A percentile compares a stretch with the other conserved stretches of the same genome.
Evolutionary conservation across 2,329 filamentous ascomycete genomes (phyloP).

Genomic region (Fusarium sp.): DNA sequence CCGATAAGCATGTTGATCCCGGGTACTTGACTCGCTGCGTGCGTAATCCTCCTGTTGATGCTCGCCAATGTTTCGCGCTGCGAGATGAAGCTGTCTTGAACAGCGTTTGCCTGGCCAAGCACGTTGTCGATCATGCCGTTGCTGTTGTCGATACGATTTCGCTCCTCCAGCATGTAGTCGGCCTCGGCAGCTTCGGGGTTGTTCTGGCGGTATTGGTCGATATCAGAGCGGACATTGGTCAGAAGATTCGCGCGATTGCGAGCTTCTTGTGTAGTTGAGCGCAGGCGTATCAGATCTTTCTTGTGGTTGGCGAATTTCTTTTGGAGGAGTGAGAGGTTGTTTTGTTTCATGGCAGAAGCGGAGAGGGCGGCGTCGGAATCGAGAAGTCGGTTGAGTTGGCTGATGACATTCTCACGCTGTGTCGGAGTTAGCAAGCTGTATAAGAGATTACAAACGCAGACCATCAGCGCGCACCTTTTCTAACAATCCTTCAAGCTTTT

Average conservation of each 20-base stretch:
- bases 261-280: conserved; percentile 77
- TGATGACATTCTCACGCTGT: conserved; percentile 84
- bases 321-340: conserved; percentile 90
- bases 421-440: conserved; percentile 23
- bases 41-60: conserved; percentile 90
- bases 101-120: conserved; percentile 93
- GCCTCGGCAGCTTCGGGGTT: conserved; percentile 88
- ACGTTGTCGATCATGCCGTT: conserved; percentile 91
- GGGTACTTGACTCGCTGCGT: conserved; percentile 90
- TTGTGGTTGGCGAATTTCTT: conserved; percentile 91
- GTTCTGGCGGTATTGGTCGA: conserved; percentile 84
- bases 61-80: conserved; percentile 89
- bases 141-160: conserved; percentile 85
- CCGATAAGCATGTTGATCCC: conserved; percentile 93
- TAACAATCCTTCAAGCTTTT: conserved; percentile 84
- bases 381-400: conserved; percentile 86
- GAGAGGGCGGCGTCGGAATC: conserved; percentile 91
- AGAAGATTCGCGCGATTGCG: conserved; percentile 92
- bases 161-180: conserved; percentile 97
- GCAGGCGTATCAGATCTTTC: conserved; percentile 82
- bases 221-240: conserved; percentile 90
- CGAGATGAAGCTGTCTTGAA: conserved; percentile 88
- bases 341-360: conserved; percentile 94
- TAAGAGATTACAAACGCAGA: background rate
- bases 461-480: conserved; percentile 70